phyloP scores from a whole-genome alignment of 2,329 filamentous ascomycete species.

The Colletotrichum caudatum region DNA sequence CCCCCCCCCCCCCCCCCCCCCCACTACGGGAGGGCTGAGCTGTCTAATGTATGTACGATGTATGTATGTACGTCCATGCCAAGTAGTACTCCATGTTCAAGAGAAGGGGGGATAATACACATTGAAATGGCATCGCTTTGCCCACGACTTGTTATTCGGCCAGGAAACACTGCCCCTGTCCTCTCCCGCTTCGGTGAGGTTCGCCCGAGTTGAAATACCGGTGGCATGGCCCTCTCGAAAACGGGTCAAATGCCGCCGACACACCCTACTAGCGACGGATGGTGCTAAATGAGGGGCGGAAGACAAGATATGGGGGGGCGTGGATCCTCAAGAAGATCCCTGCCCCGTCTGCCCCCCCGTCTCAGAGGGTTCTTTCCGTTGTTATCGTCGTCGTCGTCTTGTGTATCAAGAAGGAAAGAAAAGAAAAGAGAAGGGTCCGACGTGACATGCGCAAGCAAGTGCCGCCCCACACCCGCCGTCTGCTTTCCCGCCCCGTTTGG shows the following conservation, averaged over 20 bases:
- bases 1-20: too few relatives aligned
- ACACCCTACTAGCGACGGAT: constrained; percentile 1
- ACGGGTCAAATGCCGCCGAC: neutral
- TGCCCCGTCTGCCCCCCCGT: neutral
- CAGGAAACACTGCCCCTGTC: too few relatives aligned
- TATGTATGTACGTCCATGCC: too few relatives aligned
- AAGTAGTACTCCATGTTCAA: too few relatives aligned
- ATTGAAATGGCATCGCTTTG: too few relatives aligned
- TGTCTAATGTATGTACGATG: too few relatives aligned
- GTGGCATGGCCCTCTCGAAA: neutral
- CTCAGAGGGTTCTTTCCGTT: too few relatives aligned
- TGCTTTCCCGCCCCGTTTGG: neutral
- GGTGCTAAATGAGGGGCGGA: too few relatives aligned
- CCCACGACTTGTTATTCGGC: too few relatives aligned
- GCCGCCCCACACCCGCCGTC: neutral
- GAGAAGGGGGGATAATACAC: too few relatives aligned
- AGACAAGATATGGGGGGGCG: neutral
- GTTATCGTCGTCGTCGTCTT: neutral
- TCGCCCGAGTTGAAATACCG: neutral
- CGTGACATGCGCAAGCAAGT: constrained; percentile 27
- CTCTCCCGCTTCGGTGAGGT: neutral
- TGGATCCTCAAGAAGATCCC: constrained; percentile 16
- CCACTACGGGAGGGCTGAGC: too few relatives aligned
- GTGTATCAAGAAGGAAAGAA: neutral
- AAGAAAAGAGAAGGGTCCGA: neutral